Percentiles rank a stretch among this genome's conserved stretches.
Conservation (phyloP, 176 grass and related monocot species). For the Hyparrhenia diplandra region DNA sequence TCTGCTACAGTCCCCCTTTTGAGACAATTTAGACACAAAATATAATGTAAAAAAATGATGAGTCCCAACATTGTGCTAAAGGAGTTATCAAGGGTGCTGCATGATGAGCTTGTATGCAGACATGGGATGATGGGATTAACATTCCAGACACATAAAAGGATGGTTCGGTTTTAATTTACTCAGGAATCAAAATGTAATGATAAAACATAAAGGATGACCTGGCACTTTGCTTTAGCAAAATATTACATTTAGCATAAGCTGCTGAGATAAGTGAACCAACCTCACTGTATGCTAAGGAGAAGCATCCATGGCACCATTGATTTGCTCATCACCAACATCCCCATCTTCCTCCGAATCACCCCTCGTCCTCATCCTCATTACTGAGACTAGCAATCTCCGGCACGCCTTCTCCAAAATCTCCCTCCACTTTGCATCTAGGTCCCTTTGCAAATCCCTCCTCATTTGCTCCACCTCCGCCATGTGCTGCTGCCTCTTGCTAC, state of each 20-base stretch:
- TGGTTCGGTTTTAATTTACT: neutral
- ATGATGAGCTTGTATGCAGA: neutral
- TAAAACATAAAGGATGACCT: slow-evolving; percentile 14
- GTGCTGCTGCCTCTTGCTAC: slow-evolving; percentile 61
- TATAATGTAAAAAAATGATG: neutral
- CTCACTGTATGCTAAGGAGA: slow-evolving; percentile 42
- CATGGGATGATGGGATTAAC: neutral
- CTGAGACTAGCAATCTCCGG: slow-evolving; percentile 51
- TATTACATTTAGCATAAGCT: neutral
- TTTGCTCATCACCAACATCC: slow-evolving; percentile 19
- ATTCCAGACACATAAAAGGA: neutral
- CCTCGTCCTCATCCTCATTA: slow-evolving; percentile 35
- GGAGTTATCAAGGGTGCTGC: neutral
- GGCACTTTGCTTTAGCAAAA: neutral
- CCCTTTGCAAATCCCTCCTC: slow-evolving; percentile 74
- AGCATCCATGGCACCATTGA: slow-evolving; percentile 24
- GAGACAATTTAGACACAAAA: slow-evolving; percentile 8
- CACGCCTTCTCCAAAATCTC: slow-evolving; percentile 75
- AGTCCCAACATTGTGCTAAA: neutral
- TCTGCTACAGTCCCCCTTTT: neutral
- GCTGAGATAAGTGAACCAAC: slow-evolving; percentile 31
- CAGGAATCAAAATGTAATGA: neutral
- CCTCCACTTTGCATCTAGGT: slow-evolving; percentile 58
- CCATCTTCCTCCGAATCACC: slow-evolving; percentile 19
- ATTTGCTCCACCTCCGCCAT: slow-evolving; percentile 65